Evolutionary conservation across 208 protist species (phyloP).

Genomic region (Acanthamoeba culbertsoni): DNA sequence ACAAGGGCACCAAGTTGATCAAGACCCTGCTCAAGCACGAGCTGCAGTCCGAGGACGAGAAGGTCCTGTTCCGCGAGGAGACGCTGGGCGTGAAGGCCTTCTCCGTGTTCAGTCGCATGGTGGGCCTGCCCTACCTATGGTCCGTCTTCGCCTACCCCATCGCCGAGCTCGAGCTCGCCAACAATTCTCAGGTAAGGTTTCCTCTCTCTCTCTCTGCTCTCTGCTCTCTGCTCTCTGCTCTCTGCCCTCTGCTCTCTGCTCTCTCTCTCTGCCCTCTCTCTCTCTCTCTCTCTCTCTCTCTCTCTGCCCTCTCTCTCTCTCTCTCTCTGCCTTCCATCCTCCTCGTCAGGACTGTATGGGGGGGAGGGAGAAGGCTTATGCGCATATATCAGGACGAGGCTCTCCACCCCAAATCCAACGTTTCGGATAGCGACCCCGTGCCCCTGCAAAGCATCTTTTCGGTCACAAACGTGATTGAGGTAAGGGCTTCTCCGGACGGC

Average conservation of each 20-base stretch:
- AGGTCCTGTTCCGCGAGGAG: conserved; percentile 17
- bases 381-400: neutral
- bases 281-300: neutral
- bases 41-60: neutral
- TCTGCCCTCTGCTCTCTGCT: neutral
- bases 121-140: conserved; percentile 36
- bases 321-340: no score
- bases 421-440: neutral
- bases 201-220: neutral
- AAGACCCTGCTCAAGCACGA: conserved; percentile 29
- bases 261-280: neutral
- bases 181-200: neutral
- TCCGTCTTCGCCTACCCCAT: neutral
- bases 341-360: no score
- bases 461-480: neutral
- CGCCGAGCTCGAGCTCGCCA: conserved; percentile 12
- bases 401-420: neutral
- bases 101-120: neutral
- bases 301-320: no score
- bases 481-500: neutral
- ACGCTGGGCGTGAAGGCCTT: conserved; percentile 1
- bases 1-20: conserved; percentile 28
- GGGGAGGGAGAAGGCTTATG: no score
- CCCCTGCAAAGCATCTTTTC: neutral
- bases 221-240: neutral